A percentile compares a stretch with the other conserved stretches of the same genome.
Evolutionary conservation across 2,329 filamentous ascomycete species (phyloP).

Genomic region (Colletotrichum karsti): DNA sequence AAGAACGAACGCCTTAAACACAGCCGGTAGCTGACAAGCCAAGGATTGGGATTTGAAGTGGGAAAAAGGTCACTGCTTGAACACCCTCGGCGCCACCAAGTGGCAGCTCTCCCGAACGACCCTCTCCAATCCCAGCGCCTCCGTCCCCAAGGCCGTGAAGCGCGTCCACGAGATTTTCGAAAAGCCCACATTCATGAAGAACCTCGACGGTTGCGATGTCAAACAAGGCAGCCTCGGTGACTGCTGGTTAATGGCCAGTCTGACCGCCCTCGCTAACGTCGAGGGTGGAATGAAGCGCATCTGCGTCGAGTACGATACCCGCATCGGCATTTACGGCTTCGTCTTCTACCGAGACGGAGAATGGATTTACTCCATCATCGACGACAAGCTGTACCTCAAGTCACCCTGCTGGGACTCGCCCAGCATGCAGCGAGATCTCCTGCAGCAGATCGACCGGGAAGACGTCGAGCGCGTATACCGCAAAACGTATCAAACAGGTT

Average conservation of each 20-base stretch:
- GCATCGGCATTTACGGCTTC: constrained; percentile 87
- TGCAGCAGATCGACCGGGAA: constrained; percentile 79
- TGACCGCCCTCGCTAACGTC: constrained; percentile 81
- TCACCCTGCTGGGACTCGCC: constrained; percentile 85
- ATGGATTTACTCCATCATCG: constrained; percentile 91
- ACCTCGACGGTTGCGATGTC: constrained; percentile 76
- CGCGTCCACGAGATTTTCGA: constrained; percentile 79
- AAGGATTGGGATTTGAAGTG: constrained; percentile 76
- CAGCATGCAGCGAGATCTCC: constrained; percentile 76
- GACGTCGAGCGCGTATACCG: constrained; percentile 77
- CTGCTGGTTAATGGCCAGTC: constrained; percentile 83
- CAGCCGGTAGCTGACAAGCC: not conserved
- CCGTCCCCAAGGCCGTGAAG: constrained; percentile 78
- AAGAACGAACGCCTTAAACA: not conserved
- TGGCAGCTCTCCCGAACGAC: constrained; percentile 60
- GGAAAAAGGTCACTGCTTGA: constrained; percentile 64
- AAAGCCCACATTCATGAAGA: constrained; percentile 73
- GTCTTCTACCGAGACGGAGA: constrained; percentile 89
- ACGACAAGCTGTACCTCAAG: constrained; percentile 88
- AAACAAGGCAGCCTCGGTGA: constrained; percentile 82
- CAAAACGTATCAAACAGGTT: constrained; percentile 77
- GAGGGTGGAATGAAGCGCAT: constrained; percentile 74
- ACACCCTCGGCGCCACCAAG: constrained; percentile 58
- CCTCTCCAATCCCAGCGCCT: constrained; percentile 54
- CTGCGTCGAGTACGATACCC: constrained; percentile 78